Conservation (phyloP, 352 stramenopile species). For the Phytophthora sp. region DNA sequence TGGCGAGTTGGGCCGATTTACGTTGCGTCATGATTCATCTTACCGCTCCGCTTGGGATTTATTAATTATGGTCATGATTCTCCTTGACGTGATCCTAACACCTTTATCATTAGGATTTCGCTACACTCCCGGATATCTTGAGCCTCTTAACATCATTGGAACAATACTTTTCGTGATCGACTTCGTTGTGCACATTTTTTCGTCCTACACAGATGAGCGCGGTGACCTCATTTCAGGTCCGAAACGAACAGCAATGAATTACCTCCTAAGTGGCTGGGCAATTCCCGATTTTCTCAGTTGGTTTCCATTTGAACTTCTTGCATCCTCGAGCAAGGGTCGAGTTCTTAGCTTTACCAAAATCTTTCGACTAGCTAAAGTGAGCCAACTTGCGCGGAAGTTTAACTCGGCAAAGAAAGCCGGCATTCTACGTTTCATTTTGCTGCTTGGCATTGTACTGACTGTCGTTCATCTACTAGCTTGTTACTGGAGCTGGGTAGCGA, state of each 20-base stretch:
- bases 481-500: conserved; percentile 67
- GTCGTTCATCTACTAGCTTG: conserved; percentile 63
- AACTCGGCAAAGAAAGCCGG: conserved; percentile 73
- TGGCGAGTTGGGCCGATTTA: conserved; percentile 41
- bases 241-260: conserved; percentile 45
- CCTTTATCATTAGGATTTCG: conserved; percentile 60
- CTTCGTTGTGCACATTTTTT: conserved; percentile 61
- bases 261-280: conserved; percentile 60
- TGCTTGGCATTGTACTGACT: conserved; percentile 61
- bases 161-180: conserved; percentile 60
- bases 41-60: conserved; percentile 56
- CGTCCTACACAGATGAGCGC: conserved; percentile 56
- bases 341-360: conserved; percentile 73
- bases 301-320: conserved; percentile 68
- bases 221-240: conserved; percentile 60
- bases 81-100: conserved; percentile 60
- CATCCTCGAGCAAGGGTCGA: conserved; percentile 36
- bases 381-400: conserved; percentile 54
- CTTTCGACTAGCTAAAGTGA: conserved; percentile 74
- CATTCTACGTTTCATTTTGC: conserved; percentile 55
- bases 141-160: conserved; percentile 39
- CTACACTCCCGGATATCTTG: conserved; percentile 30
- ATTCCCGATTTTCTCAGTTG: conserved; percentile 71
- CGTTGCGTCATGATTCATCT: conserved; percentile 55
- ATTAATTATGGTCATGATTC: conserved; percentile 59